A percentile compares a stretch with the other conserved stretches of the same genome.
phyloP scores from a whole-genome alignment of 163 green algal genomes.

The Scenedesmus sp. region DNA sequence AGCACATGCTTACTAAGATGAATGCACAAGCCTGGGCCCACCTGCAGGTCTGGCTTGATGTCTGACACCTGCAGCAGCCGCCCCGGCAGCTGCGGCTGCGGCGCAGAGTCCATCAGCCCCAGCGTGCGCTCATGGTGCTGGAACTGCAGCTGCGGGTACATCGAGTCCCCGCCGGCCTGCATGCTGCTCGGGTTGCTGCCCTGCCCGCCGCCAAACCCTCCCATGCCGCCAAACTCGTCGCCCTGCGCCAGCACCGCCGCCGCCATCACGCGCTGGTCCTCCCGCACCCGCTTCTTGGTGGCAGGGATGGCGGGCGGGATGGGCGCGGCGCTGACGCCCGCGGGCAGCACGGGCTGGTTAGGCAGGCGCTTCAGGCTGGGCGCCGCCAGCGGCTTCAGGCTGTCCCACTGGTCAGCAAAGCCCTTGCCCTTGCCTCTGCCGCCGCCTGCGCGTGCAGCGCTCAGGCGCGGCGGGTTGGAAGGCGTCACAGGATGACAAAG shows the following conservation, averaged over 20 bases:
- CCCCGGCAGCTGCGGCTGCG: conserved; percentile 54
- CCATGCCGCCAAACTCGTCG: conserved; percentile 46
- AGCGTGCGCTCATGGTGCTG: conserved; percentile 28
- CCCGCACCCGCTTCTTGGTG: conserved; percentile 36
- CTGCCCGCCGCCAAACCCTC: conserved; percentile 21
- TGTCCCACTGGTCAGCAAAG: conserved; percentile 46
- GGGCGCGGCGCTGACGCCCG: background rate
- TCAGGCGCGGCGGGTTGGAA: too few species aligned
- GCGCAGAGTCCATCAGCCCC: conserved; percentile 51
- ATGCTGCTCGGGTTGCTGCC: conserved; percentile 49
- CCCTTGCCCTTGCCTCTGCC: conserved; percentile 23
- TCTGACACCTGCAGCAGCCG: conserved; percentile 63
- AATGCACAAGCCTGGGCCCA: background rate
- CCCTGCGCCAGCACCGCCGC: conserved; percentile 41
- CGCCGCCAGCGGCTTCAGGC: conserved; percentile 43
- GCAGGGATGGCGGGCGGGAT: background rate
- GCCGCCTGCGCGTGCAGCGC: background rate
- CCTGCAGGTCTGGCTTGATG: conserved; percentile 63
- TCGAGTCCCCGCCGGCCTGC: background rate
- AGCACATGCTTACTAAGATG: too few species aligned
- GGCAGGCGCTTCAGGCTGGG: conserved; percentile 29
- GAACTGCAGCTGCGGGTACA: conserved; percentile 25
- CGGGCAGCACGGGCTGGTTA: background rate
- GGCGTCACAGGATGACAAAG: too few species aligned
- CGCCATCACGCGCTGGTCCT: conserved; percentile 35